Evolutionary conservation across 108 stramenopile genomes (phyloP), one percentile per base, ranked within the genome.

Genomic region (Cyclostephanos invisitatus): DNA sequence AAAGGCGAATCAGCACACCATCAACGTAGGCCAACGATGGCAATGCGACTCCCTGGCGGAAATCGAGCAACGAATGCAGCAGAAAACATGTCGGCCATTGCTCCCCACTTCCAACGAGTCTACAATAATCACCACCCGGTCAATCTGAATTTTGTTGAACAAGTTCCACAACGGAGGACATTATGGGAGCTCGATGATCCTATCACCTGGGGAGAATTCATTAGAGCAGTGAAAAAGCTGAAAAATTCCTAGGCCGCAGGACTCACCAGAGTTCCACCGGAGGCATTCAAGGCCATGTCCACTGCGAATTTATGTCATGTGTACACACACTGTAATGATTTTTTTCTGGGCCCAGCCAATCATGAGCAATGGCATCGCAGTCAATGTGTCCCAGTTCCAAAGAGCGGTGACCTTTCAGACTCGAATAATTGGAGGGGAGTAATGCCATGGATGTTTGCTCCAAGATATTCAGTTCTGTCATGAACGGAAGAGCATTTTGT

Each of bases 361-460:
- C 32, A 54, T 1, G 8, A 60, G 36, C 58, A 24, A 47, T 70
- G 70, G 70, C 70, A 70, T 44, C 2, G 11, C 17, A 28, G 57
- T 0, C 9, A 14, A 2, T 32, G 9, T 11, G 38, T 24, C 20
- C 57, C 57, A 25, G n/a, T 70, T 11, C 70, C 38, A 10, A 59
- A 70, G 10, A 49, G 9, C 1, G 22, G 40, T 15, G 36, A 70
- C 28, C 50, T 44, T 2, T 3, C 3, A 0, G 59, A 70, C 18
- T 27, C 29, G 2, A 70, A 70, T 37, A 59, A 70, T 25, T 70
- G 44, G 44, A 60, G 59, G 60, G n/a, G 8, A 1, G 40, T 60
- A 7, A 70, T 29, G 17, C 42, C 18, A 70, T 70, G 70, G 70
- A 70, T 44, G 20, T 60, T 0, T n/a, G 57, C 4, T 70, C 70